A percentile compares a stretch with the other conserved stretches of the same genome.
Conservation (phyloP, 352 stramenopile genomes). For the Globisporangium sylvaticum region DNA sequence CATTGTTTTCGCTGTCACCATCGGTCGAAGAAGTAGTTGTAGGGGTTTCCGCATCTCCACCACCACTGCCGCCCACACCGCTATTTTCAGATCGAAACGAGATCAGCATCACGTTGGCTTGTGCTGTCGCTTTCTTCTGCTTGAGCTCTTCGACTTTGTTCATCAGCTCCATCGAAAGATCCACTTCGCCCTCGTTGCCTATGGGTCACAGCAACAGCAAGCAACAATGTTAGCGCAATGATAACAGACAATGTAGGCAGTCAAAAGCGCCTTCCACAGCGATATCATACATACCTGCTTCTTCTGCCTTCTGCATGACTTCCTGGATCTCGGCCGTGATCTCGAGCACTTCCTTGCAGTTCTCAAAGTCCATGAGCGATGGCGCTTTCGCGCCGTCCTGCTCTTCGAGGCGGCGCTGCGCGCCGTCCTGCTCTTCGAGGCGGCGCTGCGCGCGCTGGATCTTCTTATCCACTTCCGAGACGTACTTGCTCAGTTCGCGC, state of each 20-base stretch:
- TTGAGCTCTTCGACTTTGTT: constrained; percentile 64
- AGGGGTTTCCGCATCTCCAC: neutral
- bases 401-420: constrained; percentile 66
- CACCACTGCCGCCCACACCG: neutral
- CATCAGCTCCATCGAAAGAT: constrained; percentile 57
- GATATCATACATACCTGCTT: constrained; percentile 21
- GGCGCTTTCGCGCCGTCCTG: constrained; percentile 44
- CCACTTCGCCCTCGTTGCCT: constrained; percentile 55
- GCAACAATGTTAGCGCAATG: neutral
- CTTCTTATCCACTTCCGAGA: constrained; percentile 83
- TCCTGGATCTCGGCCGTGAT: constrained; percentile 75
- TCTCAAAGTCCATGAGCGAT: constrained; percentile 47
- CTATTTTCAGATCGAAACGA: constrained; percentile 28
- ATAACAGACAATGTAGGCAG: neutral
- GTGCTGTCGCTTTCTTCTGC: constrained; percentile 38
- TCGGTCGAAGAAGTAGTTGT: neutral
- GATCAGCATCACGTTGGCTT: constrained; percentile 40
- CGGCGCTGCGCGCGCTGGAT: constrained; percentile 67
- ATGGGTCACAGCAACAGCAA: neutral
- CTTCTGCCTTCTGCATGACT: constrained; percentile 49
- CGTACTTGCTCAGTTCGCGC: constrained; percentile 49
- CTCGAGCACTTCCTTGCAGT: constrained; percentile 62
- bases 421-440: constrained; percentile 64
- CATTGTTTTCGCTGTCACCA: neutral
- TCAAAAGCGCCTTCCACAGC: neutral